phyloP scores from a whole-genome alignment of 106 monocot species.

The Dendrobium huoshanense region DNA sequence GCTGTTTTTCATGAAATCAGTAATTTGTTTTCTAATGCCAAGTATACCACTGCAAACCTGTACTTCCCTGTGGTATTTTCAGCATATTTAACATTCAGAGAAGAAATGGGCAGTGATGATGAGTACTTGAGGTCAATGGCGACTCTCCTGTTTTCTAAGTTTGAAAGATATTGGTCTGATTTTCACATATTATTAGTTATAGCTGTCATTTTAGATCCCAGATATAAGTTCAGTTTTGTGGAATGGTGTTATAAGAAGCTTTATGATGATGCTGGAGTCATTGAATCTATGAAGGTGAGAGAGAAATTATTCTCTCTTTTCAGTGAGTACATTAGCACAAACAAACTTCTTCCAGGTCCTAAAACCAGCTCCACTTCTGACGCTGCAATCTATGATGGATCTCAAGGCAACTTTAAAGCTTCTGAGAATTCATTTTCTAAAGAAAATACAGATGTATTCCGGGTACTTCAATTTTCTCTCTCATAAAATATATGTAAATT shows the following conservation, averaged over 20 bases:
- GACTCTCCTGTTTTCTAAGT: not conserved
- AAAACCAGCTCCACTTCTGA: not conserved
- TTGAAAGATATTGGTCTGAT: constrained; percentile 12
- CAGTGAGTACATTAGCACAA: not conserved
- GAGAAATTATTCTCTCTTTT: constrained; percentile 11
- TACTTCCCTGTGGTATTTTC: constrained; percentile 12
- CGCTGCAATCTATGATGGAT: not conserved
- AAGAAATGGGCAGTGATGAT: constrained; percentile 10
- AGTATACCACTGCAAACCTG: constrained; percentile 17
- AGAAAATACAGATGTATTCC: constrained; percentile 7
- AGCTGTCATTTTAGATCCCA: constrained; percentile 11
- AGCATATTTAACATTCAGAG: not conserved
- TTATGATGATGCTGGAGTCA: constrained; percentile 1
- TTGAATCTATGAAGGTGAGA: constrained; percentile 5
- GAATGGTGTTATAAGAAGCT: constrained; percentile 14
- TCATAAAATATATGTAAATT: not conserved
- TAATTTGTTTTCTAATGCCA: constrained; percentile 5
- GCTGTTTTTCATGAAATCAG: constrained; percentile 6
- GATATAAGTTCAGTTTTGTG: constrained; percentile 14
- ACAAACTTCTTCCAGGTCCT: not conserved
- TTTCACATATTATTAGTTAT: constrained; percentile 3
- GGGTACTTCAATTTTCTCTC: not conserved
- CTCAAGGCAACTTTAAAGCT: not conserved
- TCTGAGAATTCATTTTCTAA: constrained; percentile 14
- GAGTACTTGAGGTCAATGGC: constrained; percentile 7